Percentiles rank a stretch among this genome's conserved stretches.
phyloP scores from a whole-genome alignment of 2,329 filamentous ascomycete genomes.

The Lasiodiplodia sp. region DNA sequence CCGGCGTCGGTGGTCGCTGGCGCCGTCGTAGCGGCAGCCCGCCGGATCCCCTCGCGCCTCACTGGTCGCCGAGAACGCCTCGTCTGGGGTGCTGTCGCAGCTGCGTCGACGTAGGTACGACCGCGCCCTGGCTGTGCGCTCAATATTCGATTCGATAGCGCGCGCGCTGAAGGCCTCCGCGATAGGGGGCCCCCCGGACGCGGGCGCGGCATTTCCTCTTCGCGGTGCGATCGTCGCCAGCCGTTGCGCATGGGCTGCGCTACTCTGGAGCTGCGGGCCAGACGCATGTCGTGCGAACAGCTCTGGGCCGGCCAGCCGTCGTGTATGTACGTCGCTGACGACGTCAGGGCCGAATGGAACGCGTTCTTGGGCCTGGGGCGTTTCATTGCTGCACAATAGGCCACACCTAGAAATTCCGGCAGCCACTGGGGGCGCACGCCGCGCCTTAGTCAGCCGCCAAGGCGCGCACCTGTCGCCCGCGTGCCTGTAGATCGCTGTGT shows the following conservation, averaged over 20 bases:
- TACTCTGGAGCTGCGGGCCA: conserved; percentile 3
- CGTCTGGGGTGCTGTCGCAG: not conserved
- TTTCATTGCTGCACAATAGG: conserved; percentile 7
- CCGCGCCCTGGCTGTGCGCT: conserved; percentile 22
- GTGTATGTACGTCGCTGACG: conserved; percentile 20
- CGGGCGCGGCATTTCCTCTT: conserved; percentile 6
- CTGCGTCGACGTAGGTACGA: not conserved
- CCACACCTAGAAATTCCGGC: not conserved
- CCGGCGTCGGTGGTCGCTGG: not conserved
- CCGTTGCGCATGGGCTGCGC: conserved; percentile 17
- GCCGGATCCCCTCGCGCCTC: not conserved
- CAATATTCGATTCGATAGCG: conserved; percentile 22
- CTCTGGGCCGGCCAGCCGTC: not conserved
- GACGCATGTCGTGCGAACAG: not conserved
- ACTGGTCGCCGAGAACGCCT: not conserved
- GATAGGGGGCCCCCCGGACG: not conserved
- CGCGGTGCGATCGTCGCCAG: conserved; percentile 7
- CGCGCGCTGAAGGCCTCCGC: not conserved
- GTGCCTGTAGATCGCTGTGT: conserved; percentile 19
- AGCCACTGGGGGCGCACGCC: conserved; percentile 8
- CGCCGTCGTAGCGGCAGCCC: not conserved
- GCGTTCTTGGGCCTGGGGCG: conserved; percentile 11
- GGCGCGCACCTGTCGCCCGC: conserved; percentile 10
- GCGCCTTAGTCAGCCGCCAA: conserved; percentile 14
- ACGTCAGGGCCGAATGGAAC: not conserved